Base-by-base conservation (phyloP, 1,139 yeast genomes). In the Nakaseomyces sp. region DNA sequence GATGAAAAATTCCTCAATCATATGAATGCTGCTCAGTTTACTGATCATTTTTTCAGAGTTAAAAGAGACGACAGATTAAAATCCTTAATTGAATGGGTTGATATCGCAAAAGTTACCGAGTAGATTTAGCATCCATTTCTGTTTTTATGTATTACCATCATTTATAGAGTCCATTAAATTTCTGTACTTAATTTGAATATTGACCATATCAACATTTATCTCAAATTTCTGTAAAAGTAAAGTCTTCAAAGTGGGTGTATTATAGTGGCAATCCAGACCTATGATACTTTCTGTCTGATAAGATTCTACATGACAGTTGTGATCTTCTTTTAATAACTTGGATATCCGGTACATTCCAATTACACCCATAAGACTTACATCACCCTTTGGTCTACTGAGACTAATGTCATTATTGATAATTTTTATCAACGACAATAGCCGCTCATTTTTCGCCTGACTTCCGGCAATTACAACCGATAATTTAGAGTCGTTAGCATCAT, bases 1-100 rank as follows among this genome's bases (percentile, higher is more conserved):
- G 99, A 91, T 65, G 96, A 91, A 63, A 83, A 84, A 55, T 91
- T 91, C 57, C 69, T 91, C 58, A 73, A 79, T 43, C 83, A 81
- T 58, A 88, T 91, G 79, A 79, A 81, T 60, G 96, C 96, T 0
- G 76, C 81, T 25, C 76, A 78, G 44, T 88, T 85, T 60, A 81
- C 95, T n/a, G 96, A 87, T 61, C 88, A 83, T 58, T 93, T 85
- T 63, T 91, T 81, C 64, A 73, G 85, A 50, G 81, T 91, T 16
- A 76, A 76, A 51, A 72, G 98, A 58, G 88, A 88, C 62, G 86
- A 81, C 48, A 74, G 82, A 43, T 91, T 87, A 55, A 78, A 79
- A 51, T 85, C 96, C 1, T 76, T 79, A 47, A 89, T 91, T 41
- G 74, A 72, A 50, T 67, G 72, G 69, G 72, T 70, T 12, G 69